These are phyloP conservation scores for Phlyctochytrium arcticum DNA, from an alignment of 192 early-diverging fungal genomes.

Conservation along the genomic window DNA sequence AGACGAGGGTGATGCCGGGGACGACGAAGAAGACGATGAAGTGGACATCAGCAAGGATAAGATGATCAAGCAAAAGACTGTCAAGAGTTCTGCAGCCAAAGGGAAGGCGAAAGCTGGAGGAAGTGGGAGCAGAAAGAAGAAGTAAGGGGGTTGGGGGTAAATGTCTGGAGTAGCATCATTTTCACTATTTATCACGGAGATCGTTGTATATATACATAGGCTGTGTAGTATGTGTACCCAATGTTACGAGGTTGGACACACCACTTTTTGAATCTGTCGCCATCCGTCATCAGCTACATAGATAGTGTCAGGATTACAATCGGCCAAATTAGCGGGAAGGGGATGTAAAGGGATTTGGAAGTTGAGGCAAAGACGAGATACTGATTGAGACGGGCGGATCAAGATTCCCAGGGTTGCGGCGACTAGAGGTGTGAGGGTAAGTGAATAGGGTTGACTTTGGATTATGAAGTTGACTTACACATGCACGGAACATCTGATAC, in stretches of 20 bases:
- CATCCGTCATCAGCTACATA: neutral
- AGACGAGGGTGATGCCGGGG: constrained; percentile 47
- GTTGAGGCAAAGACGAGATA: neutral
- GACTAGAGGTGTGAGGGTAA: neutral
- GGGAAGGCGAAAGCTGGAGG: neutral
- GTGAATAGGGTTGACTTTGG: neutral
- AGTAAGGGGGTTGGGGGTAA: no score
- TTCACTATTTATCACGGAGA: no score
- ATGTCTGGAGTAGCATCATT: no score
- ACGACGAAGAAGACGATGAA: constrained; percentile 53
- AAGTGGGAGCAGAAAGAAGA: constrained; percentile 7
- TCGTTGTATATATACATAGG: neutral
- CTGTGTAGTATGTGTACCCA: neutral
- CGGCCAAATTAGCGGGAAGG: neutral
- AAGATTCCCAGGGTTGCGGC: neutral
- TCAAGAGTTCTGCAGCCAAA: neutral
- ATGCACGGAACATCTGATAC: neutral
- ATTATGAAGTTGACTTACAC: neutral
- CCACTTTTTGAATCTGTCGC: neutral
- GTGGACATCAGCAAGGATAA: constrained; percentile 51
- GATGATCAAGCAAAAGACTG: constrained; percentile 30
- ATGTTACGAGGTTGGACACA: neutral
- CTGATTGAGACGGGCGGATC: neutral
- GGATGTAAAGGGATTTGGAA: neutral
- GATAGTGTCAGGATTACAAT: neutral